These are phyloP conservation scores for Taiozyma sp. DNA, from an alignment of 1,139 yeast species.

Conservation along the genomic window DNA sequence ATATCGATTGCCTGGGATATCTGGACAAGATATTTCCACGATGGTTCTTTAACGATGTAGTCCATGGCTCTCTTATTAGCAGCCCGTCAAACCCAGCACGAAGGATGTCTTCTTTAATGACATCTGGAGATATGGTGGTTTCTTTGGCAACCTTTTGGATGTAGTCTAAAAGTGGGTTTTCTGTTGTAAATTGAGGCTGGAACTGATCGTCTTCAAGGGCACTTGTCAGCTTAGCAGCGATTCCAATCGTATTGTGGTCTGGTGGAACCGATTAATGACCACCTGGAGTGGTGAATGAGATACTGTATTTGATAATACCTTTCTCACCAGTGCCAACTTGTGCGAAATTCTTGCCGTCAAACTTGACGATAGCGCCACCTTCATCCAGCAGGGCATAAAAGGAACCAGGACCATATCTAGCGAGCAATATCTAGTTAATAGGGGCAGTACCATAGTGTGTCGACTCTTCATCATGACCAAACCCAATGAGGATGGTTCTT, in stretches of 20 bases:
- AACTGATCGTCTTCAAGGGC: constrained; percentile 50
- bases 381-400: constrained; percentile 55
- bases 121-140: constrained; percentile 19
- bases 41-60: constrained; percentile 14
- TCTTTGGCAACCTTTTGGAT: constrained; percentile 47
- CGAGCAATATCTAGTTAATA: constrained; percentile 35
- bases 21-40: constrained; percentile 31
- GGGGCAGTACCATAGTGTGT: constrained; percentile 48
- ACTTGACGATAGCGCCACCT: constrained; percentile 34
- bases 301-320: constrained; percentile 50
- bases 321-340: constrained; percentile 42
- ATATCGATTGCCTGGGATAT: constrained; percentile 54
- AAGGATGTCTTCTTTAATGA: constrained; percentile 29
- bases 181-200: constrained; percentile 34
- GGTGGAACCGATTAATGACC: constrained; percentile 78
- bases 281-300: constrained; percentile 53
- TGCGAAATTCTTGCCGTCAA: constrained; percentile 33
- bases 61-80: constrained; percentile 37
- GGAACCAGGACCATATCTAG: constrained; percentile 46
- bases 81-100: constrained; percentile 33
- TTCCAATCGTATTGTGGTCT: constrained; percentile 71
- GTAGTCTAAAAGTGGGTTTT: constrained; percentile 42
- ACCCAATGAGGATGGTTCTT: constrained; percentile 47
- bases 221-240: constrained; percentile 48
- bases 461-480: constrained; percentile 66